phyloP scores from a whole-genome alignment of 2,329 filamentous ascomycete species.

The Catunica adiposa region DNA sequence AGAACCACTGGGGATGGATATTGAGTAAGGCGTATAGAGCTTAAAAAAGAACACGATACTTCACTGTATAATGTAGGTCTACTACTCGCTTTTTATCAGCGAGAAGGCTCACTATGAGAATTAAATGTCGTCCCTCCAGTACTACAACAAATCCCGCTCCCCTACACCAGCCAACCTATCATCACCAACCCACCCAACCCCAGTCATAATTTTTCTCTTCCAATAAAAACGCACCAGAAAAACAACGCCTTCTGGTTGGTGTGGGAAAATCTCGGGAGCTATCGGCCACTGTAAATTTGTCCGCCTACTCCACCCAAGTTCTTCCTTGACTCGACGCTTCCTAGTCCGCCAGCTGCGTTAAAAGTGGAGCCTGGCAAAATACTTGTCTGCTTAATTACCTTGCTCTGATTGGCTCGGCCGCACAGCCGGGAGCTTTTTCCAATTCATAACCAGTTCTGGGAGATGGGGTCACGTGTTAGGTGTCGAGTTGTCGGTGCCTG shows the following conservation, averaged over 20 bases:
- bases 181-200: background rate
- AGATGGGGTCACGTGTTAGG: background rate
- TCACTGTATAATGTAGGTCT: too few species aligned
- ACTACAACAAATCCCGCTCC: background rate
- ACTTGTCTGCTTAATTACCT: conserved; percentile 12
- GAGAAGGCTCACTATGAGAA: too few species aligned
- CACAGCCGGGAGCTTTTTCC: background rate
- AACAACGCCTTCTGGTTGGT: conserved; percentile 11
- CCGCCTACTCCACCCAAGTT: background rate
- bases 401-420: conserved; percentile 6
- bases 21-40: background rate
- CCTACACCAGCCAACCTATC: background rate
- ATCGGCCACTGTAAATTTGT: conserved; percentile 9
- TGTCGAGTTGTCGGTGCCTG: background rate
- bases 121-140: too few species aligned
- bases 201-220: conserved; percentile 10
- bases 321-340: background rate
- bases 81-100: too few species aligned
- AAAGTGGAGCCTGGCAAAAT: background rate
- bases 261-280: conserved; percentile 15
- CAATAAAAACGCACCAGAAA: conserved; percentile 1
- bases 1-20: background rate
- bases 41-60: too few species aligned
- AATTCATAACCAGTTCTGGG: conserved; percentile 1
- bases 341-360: background rate